Evolutionary conservation across 116 monocot genomes (phyloP).

Genomic region (Posidonia oceanica): DNA sequence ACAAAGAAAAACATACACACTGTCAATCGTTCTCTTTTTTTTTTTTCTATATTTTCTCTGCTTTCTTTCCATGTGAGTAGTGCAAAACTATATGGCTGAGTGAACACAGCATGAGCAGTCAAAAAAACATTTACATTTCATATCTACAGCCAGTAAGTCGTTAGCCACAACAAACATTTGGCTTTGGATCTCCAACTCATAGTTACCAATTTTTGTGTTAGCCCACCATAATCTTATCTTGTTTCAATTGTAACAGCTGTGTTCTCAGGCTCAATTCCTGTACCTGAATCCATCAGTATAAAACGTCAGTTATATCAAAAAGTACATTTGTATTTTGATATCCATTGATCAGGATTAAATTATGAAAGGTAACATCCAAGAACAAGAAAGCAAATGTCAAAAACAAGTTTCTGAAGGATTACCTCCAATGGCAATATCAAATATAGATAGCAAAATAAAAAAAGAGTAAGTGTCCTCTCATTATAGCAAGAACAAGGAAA

Average conservation of each 20-base stretch:
- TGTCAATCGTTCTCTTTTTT: background rate
- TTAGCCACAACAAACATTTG: background rate
- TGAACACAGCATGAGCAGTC: background rate
- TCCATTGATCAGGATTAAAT: background rate
- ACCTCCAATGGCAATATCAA: background rate
- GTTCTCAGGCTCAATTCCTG: slow-evolving; percentile 66
- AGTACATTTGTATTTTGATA: background rate
- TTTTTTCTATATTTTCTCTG: background rate
- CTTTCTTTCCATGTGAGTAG: background rate
- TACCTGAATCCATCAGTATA: slow-evolving; percentile 27
- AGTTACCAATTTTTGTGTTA: background rate
- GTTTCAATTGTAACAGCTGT: slow-evolving; percentile 53
- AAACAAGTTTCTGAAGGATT: background rate
- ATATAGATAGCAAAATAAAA: background rate
- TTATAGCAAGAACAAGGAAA: background rate
- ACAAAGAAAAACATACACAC: background rate
- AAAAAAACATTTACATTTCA: slow-evolving; percentile 3
- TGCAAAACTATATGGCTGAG: background rate
- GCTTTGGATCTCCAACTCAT: background rate
- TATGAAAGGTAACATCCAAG: background rate
- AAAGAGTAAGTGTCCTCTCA: background rate
- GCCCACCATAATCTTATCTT: slow-evolving; percentile 10
- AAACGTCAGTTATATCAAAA: background rate
- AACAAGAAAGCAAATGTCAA: background rate
- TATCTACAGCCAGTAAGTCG: background rate